phyloP scores from a whole-genome alignment of 108 stramenopile species.

The Discostella stelligeroides region DNA sequence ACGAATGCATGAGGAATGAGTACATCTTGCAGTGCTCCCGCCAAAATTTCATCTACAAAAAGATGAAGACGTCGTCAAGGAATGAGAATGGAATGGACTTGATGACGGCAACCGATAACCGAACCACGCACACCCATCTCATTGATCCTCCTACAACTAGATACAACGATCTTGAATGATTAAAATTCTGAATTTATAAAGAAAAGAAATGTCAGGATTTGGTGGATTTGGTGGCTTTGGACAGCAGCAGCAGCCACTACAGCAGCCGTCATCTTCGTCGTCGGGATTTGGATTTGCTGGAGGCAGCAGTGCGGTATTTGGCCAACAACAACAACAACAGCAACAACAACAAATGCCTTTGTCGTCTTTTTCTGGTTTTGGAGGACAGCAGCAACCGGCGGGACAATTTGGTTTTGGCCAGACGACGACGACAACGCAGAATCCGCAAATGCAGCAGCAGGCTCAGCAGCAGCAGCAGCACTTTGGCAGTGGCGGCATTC shows the following conservation, averaged over 20 bases:
- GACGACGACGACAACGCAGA: not conserved
- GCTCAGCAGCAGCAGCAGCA: conserved; percentile 5
- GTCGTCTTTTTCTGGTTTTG: too few species aligned
- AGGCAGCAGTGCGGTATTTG: not conserved
- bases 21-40: too few species aligned
- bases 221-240: not conserved
- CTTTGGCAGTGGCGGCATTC: not conserved
- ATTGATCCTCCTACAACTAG: too few species aligned
- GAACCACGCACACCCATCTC: too few species aligned
- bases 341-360: not conserved
- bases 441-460: not conserved
- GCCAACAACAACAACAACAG: not conserved
- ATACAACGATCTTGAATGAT: too few species aligned
- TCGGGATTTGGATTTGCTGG: not conserved
- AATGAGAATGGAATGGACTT: too few species aligned
- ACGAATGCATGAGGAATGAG: too few species aligned
- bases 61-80: too few species aligned
- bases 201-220: conserved; percentile 8
- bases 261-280: not conserved
- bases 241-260: not conserved
- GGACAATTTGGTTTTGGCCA: conserved; percentile 10
- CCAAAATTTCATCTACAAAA: too few species aligned
- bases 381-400: not conserved
- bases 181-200: too few species aligned
- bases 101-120: too few species aligned